Percentiles rank a stretch among this genome's conserved stretches.
Conservation (phyloP, 371 early-diverging fungal genomes). For the Phascolomyces articulosus region DNA sequence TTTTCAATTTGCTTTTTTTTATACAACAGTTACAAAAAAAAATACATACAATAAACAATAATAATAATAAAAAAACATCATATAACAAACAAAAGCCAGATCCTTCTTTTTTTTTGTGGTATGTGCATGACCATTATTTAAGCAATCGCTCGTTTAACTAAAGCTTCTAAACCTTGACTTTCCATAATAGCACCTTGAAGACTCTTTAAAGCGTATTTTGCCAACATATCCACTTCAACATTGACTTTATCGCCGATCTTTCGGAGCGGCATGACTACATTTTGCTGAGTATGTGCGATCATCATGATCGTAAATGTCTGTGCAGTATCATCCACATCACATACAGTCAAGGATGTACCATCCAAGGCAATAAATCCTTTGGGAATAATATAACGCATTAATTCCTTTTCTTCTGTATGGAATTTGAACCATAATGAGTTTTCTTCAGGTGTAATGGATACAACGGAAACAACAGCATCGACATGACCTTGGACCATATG, state of each 20-base stretch:
- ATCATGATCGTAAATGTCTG: constrained; percentile 92
- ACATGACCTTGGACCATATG: constrained; percentile 98
- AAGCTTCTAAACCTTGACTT: constrained; percentile 37
- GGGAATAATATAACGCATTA: constrained; percentile 86
- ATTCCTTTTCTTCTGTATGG: constrained; percentile 60
- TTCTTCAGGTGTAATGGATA: constrained; percentile 78
- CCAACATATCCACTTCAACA: constrained; percentile 96
- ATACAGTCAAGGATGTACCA: constrained; percentile 94
- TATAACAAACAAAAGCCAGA: not conserved
- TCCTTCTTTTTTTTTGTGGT: not conserved
- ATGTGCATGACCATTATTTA: no score
- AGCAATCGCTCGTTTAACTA: constrained; percentile 34
- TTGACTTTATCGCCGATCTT: constrained; percentile 83
- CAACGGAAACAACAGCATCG: constrained; percentile 82
- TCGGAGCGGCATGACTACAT: constrained; percentile 83
- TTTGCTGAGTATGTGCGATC: constrained; percentile 89
- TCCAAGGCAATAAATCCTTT: constrained; percentile 95
- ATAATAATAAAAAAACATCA: no score
- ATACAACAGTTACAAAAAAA: not conserved
- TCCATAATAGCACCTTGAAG: constrained; percentile 59
- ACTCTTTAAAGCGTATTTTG: constrained; percentile 91
- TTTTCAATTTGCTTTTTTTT: no score
- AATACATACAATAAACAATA: no score
- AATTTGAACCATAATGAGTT: constrained; percentile 88
- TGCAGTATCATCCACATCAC: constrained; percentile 78